These are phyloP conservation scores for Nephelium lappaceum DNA, from an alignment of 345 rosid genomes.

Conservation along the genomic window DNA sequence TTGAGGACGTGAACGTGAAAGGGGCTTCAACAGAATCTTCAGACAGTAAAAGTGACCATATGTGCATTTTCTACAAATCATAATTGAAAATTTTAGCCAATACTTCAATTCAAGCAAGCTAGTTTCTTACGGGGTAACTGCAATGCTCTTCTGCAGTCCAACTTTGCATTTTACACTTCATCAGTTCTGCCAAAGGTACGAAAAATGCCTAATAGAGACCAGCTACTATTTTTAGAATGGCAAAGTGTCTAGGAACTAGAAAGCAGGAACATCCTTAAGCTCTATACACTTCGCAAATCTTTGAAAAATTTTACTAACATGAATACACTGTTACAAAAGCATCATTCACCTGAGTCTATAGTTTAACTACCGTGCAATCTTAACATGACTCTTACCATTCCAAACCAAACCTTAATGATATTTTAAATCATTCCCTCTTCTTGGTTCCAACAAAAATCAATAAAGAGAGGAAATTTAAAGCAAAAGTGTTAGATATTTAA, in stretches of 20 bases:
- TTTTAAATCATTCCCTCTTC: not conserved
- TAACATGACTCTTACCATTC: not conserved
- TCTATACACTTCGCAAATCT: not conserved
- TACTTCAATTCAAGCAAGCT: not conserved
- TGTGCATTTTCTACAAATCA: not conserved
- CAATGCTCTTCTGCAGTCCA: not conserved
- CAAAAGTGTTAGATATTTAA: not conserved
- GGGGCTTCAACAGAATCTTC: not conserved
- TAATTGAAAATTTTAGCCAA: not conserved
- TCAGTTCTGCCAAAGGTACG: not conserved
- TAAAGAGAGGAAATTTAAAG: not conserved
- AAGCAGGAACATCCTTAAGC: not conserved
- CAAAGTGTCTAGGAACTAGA: not conserved
- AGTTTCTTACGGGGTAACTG: not conserved
- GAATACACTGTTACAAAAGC: not conserved
- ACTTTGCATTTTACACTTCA: not conserved
- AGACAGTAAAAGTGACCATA: not conserved
- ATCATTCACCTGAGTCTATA: not conserved
- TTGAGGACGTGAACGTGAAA: not conserved
- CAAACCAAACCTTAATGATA: not conserved
- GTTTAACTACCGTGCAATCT: not conserved
- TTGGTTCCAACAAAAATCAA: not conserved
- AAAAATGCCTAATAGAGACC: not conserved
- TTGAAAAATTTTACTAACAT: not conserved
- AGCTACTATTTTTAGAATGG: not conserved